These are phyloP conservation scores for Aurinia saxatilis DNA, from an alignment of 345 rosid species.

Conservation along the genomic window DNA sequence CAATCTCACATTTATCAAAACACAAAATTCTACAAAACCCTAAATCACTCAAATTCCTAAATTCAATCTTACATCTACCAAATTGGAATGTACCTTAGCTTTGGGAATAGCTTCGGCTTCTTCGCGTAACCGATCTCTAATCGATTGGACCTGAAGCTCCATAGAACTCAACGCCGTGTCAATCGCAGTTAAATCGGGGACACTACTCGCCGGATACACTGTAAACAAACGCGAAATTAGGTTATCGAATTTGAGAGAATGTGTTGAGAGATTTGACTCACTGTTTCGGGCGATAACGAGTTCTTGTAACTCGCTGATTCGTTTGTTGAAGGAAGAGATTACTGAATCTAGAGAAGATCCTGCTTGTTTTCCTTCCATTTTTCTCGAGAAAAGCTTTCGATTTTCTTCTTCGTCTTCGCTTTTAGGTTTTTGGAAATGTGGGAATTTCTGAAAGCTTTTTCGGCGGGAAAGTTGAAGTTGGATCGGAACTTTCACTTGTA, in stretches of 20 bases:
- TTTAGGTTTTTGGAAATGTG: not conserved
- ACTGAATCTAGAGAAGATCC: constrained; percentile 67
- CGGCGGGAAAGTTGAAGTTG: constrained; percentile 22
- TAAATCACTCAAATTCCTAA: not conserved
- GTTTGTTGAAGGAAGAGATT: constrained; percentile 55
- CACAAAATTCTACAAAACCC: not conserved
- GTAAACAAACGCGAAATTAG: not conserved
- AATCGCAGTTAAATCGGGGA: constrained; percentile 60
- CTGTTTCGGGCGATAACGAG: constrained; percentile 91
- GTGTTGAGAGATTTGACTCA: constrained; percentile 21
- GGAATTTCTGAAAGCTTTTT: not conserved
- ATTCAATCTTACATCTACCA: not conserved
- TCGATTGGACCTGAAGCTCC: constrained; percentile 78
- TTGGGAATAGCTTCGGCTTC: constrained; percentile 77
- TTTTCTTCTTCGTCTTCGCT: not conserved
- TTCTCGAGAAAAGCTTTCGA: not conserved
- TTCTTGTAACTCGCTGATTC: constrained; percentile 71
- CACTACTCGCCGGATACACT: constrained; percentile 80
- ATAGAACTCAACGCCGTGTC: constrained; percentile 64
- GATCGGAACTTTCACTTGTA: not conserved
- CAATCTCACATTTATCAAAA: not conserved
- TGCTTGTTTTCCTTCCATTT: constrained; percentile 60
- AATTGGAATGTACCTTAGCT: constrained; percentile 46
- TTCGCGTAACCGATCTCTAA: constrained; percentile 67
- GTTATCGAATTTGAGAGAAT: not conserved